These are phyloP conservation scores for Chlorociboria aeruginascens DNA, from an alignment of 495 filamentous ascomycete genomes.

Conservation along the genomic window DNA sequence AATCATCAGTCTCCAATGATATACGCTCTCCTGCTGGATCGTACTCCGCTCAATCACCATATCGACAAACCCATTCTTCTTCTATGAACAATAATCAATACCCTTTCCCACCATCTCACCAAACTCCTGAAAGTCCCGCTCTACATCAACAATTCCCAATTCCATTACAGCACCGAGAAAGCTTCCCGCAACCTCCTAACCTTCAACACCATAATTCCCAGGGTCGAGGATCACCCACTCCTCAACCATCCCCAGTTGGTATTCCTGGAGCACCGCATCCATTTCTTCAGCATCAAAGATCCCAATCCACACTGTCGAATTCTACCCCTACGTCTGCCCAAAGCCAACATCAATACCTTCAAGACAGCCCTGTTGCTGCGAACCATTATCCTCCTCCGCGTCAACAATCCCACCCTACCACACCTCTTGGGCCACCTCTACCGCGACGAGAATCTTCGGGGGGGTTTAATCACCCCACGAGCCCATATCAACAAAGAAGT, in stretches of 20 bases:
- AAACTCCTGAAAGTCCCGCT: conserved; percentile 38
- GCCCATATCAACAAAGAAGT: conserved; percentile 41
- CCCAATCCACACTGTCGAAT: conserved; percentile 38
- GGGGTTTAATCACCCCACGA: conserved; percentile 34
- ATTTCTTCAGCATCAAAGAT: conserved; percentile 31
- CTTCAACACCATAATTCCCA: conserved; percentile 26
- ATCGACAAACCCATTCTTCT: conserved; percentile 27
- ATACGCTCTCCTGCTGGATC: conserved; percentile 35
- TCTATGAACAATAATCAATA: conserved; percentile 27
- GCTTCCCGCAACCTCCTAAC: conserved; percentile 30
- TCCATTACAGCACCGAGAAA: conserved; percentile 24
- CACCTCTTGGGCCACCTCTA: conserved; percentile 40
- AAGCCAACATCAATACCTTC: conserved; percentile 37
- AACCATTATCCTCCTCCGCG: conserved; percentile 27
- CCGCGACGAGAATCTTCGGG: conserved; percentile 28
- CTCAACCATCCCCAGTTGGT: conserved; percentile 38
- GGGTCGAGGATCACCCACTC: conserved; percentile 25
- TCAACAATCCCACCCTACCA: conserved; percentile 39
- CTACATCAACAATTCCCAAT: conserved; percentile 21
- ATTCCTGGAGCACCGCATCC: conserved; percentile 29
- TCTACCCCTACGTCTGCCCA: conserved; percentile 44
- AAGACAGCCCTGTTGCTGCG: conserved; percentile 41
- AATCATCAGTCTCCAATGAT: conserved; percentile 33
- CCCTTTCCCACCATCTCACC: conserved; percentile 33
- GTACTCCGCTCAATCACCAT: conserved; percentile 39